Evolutionary conservation across 768 basidiomycete species (phyloP).

Genomic region (Amanita muscaria): DNA sequence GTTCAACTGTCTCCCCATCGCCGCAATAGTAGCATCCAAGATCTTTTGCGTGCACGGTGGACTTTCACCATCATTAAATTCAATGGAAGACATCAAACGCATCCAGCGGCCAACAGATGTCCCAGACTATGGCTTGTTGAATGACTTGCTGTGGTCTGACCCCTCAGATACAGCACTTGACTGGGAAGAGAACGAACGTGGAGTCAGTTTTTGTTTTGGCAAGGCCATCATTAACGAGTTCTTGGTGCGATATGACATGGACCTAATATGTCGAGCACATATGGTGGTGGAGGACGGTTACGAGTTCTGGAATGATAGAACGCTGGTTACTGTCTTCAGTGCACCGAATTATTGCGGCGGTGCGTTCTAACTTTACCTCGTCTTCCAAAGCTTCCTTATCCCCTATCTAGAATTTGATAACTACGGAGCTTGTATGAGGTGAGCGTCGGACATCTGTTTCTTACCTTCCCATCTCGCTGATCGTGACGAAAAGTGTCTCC

Average conservation of each 20-base stretch:
- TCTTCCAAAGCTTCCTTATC: constrained; percentile 12
- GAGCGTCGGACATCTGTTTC: constrained; percentile 11
- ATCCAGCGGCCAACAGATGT: constrained; percentile 98
- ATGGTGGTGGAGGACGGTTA: constrained; percentile 99
- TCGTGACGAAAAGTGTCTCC: constrained; percentile 56
- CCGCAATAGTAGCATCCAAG: constrained; percentile 96
- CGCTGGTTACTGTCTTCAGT: constrained; percentile 96
- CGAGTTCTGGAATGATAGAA: constrained; percentile 99
- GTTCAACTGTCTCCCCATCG: constrained; percentile 98
- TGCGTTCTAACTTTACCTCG: constrained; percentile 33
- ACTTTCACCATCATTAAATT: constrained; percentile 82
- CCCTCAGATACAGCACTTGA: constrained; percentile 95
- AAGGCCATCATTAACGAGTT: constrained; percentile 97
- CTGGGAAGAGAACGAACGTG: constrained; percentile 99
- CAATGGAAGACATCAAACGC: constrained; percentile 98
- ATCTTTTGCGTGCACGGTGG: constrained; percentile 99
- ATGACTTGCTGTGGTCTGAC: constrained; percentile 97
- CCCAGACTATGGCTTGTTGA: constrained; percentile 94
- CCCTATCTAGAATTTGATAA: constrained; percentile 74
- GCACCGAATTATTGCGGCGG: constrained; percentile 97
- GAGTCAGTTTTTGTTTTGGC: constrained; percentile 98
- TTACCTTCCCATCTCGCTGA: constrained; percentile 9
- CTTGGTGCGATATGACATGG: constrained; percentile 93
- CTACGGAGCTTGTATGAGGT: constrained; percentile 95
- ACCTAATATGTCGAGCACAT: constrained; percentile 97